These are phyloP conservation scores for Rhodotorula sp. DNA, from an alignment of 1,284 basidiomycete genomes.

Conservation along the genomic window DNA sequence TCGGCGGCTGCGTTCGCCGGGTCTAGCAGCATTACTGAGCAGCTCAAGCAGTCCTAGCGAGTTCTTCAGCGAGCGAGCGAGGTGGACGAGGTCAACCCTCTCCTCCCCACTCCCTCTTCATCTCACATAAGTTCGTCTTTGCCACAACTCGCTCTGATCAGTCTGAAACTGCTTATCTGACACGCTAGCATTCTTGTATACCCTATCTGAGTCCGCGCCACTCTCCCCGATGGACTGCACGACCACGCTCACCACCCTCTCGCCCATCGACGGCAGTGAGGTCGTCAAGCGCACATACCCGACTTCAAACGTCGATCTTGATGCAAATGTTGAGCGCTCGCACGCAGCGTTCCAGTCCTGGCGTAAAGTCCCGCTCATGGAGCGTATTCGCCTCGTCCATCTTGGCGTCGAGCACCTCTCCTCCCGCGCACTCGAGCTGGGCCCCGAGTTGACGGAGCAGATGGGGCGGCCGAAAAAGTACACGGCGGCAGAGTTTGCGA, in stretches of 20 bases:
- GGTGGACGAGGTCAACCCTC: background rate
- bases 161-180: background rate
- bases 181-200: background rate
- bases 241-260: slow-evolving; percentile 54
- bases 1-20: background rate
- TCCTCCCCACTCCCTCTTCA: too few species aligned
- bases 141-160: too few species aligned
- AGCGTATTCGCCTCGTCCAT: slow-evolving; percentile 68
- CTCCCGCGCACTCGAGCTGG: slow-evolving; percentile 65
- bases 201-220: slow-evolving; percentile 10
- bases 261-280: slow-evolving; percentile 52
- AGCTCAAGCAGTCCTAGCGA: too few species aligned
- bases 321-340: slow-evolving; percentile 59
- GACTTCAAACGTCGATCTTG: slow-evolving; percentile 55
- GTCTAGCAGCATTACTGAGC: too few species aligned
- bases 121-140: too few species aligned
- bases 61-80: background rate
- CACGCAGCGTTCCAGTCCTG: slow-evolving; percentile 69
- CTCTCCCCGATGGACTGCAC: slow-evolving; percentile 45
- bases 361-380: slow-evolving; percentile 64
- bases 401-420: slow-evolving; percentile 78
- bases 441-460: slow-evolving; percentile 69
- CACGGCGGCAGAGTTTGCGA: slow-evolving; percentile 71
- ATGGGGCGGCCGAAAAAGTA: slow-evolving; percentile 60
- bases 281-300: slow-evolving; percentile 50